Evolutionary conservation across 768 basidiomycete genomes (phyloP).

Genomic region (Rossbeevera mucosa): DNA sequence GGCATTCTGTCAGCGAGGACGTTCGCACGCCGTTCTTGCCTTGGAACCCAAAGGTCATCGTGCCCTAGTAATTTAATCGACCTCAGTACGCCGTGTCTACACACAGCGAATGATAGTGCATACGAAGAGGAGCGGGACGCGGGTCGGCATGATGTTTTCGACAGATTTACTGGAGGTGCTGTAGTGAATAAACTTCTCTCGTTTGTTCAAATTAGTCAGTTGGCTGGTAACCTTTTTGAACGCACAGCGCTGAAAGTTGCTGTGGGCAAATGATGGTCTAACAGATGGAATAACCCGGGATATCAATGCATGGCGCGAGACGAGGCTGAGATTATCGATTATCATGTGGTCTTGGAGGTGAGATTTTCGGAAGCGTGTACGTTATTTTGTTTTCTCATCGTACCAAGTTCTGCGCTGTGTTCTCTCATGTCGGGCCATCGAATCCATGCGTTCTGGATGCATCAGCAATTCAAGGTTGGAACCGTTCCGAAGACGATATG

Average conservation of each 20-base stretch:
- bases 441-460: neutral
- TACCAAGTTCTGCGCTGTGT: too few species aligned
- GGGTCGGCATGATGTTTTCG: conserved; percentile 22
- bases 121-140: conserved; percentile 26
- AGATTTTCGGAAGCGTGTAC: neutral
- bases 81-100: neutral
- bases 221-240: neutral
- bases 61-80: conserved; percentile 30
- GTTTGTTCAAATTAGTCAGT: neutral
- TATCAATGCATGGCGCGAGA: neutral
- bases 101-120: neutral
- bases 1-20: conserved; percentile 32
- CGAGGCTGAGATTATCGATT: neutral
- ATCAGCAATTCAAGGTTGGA: neutral
- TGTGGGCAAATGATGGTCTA: neutral
- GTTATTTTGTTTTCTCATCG: neutral
- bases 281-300: neutral
- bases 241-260: neutral
- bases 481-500: neutral
- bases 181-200: neutral
- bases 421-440: too few species aligned
- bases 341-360: neutral
- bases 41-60: conserved; percentile 42
- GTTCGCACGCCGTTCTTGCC: conserved; percentile 41
- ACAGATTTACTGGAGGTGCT: neutral